Conservation (phyloP, 495 filamentous ascomycete genomes). For the Chaetomium fimeti region DNA sequence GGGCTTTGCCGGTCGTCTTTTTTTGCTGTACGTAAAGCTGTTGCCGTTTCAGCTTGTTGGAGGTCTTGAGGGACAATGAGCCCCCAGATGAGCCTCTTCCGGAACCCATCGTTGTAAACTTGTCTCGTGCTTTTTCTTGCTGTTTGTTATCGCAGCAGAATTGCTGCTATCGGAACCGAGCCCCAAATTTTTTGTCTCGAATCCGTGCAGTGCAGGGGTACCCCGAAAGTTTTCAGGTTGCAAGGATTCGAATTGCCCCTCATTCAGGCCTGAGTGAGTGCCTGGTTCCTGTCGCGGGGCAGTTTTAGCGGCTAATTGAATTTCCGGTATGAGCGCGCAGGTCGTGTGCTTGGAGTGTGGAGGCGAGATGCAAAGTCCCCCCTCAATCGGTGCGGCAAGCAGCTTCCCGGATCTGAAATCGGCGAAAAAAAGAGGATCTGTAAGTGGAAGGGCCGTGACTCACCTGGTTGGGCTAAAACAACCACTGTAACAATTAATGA, state of each 20-base stretch:
- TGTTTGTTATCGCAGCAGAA: conserved; percentile 11
- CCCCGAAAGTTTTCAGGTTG: conserved; percentile 11
- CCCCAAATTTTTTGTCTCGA: conserved; percentile 17
- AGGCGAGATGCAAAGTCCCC: conserved; percentile 9
- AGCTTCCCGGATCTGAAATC: conserved; percentile 18
- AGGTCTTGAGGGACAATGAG: conserved; percentile 34
- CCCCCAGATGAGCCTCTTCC: conserved; percentile 19
- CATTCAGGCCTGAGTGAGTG: conserved; percentile 6
- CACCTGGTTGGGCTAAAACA: conserved; percentile 30
- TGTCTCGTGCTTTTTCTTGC: conserved; percentile 4
- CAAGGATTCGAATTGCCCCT: conserved; percentile 21
- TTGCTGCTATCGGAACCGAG: neutral
- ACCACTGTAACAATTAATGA: conserved; percentile 26
- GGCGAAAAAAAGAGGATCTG: conserved; percentile 24
- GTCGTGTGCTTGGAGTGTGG: conserved; percentile 8
- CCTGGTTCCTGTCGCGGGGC: conserved; percentile 24
- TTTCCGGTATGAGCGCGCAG: conserved; percentile 19
- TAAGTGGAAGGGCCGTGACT: conserved; percentile 29
- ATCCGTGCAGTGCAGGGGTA: conserved; percentile 23
- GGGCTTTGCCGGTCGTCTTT: conserved; percentile 64
- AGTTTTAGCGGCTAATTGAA: conserved; percentile 32
- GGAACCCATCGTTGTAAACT: conserved; percentile 25
- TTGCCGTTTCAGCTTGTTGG: conserved; percentile 75
- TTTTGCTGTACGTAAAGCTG: conserved; percentile 75
- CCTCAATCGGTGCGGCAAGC: conserved; percentile 19